Evolutionary conservation across 495 filamentous ascomycete species (phyloP).

Genomic region (Aspergillus conjunctus): DNA sequence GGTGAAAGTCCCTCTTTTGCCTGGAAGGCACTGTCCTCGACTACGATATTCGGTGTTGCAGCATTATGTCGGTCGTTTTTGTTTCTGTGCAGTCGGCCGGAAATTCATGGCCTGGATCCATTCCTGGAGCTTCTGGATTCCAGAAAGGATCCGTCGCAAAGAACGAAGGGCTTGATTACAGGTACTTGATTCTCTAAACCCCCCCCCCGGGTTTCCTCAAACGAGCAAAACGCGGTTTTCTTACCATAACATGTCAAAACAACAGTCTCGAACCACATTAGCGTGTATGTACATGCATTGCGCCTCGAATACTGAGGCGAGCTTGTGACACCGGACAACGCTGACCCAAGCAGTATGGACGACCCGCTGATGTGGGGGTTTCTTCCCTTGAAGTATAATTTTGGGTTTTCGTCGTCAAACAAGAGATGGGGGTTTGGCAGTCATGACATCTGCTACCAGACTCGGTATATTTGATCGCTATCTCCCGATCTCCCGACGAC

Average conservation of each 20-base stretch:
- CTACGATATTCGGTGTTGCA: conserved; percentile 48
- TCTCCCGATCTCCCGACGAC: conserved; percentile 3
- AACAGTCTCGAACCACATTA: conserved; percentile 90
- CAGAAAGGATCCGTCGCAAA: conserved; percentile 65
- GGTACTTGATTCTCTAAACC: conserved; percentile 50
- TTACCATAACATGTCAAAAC: conserved; percentile 16
- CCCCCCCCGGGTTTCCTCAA: no score
- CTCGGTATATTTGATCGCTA: conserved; percentile 30
- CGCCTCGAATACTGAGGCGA: conserved; percentile 16
- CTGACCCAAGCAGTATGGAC: conserved; percentile 69
- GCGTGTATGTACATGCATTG: conserved; percentile 75
- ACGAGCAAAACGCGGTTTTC: conserved; percentile 4
- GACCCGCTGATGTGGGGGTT: conserved; percentile 93
- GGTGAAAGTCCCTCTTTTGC: conserved; percentile 44
- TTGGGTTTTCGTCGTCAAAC: conserved; percentile 62
- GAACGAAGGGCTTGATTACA: conserved; percentile 80
- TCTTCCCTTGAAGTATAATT: conserved; percentile 69
- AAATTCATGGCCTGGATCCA: conserved; percentile 70
- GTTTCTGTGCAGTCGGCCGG: conserved; percentile 44
- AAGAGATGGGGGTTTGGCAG: conserved; percentile 85
- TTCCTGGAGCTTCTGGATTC: conserved; percentile 77
- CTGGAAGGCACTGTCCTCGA: conserved; percentile 47
- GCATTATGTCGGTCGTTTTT: conserved; percentile 52
- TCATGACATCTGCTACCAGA: conserved; percentile 82
- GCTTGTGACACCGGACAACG: conserved; percentile 19